phyloP scores from a whole-genome alignment of 2,329 filamentous ascomycete species.

The Diaporthe helianthi region DNA sequence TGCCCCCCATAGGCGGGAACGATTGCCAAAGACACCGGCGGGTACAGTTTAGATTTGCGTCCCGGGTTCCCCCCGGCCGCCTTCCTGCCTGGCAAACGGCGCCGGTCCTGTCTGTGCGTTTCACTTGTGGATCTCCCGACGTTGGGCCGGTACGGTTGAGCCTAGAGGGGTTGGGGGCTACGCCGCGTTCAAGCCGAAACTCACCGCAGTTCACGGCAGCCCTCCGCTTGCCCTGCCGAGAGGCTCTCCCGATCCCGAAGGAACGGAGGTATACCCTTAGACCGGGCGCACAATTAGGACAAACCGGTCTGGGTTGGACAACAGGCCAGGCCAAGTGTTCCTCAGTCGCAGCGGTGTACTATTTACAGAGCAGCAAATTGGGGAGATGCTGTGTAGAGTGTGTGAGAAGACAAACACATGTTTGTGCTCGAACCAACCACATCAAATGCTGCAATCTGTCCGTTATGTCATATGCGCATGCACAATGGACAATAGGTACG shows the following conservation, averaged over 20 bases:
- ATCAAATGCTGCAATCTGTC: not conserved
- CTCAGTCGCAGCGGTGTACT: not conserved
- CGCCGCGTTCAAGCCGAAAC: slow-evolving; percentile 2
- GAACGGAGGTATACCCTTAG: not conserved
- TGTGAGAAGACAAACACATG: not conserved
- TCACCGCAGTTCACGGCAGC: slow-evolving; percentile 8
- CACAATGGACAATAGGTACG: slow-evolving; percentile 6
- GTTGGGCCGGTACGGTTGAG: slow-evolving; percentile 20
- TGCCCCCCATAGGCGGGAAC: too few relatives aligned
- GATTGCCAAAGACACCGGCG: too few relatives aligned
- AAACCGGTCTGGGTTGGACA: not conserved
- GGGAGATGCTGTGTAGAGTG: not conserved
- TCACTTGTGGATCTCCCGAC: slow-evolving; percentile 26
- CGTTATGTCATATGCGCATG: not conserved
- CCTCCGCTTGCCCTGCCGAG: slow-evolving; percentile 1
- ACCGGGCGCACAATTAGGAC: not conserved
- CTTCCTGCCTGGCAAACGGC: slow-evolving; percentile 20
- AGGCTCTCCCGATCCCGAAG: not conserved
- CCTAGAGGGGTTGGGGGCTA: not conserved
- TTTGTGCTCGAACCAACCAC: not conserved
- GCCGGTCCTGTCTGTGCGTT: slow-evolving; percentile 7
- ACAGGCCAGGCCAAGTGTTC: not conserved
- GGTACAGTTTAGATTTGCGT: too few relatives aligned
- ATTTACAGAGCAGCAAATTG: not conserved
- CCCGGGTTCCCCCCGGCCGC: slow-evolving; percentile 19